Percentiles rank a stretch among this genome's conserved stretches.
Conservation (phyloP, 148 eudicot genomes). For the Arctostaphylos glauca region DNA sequence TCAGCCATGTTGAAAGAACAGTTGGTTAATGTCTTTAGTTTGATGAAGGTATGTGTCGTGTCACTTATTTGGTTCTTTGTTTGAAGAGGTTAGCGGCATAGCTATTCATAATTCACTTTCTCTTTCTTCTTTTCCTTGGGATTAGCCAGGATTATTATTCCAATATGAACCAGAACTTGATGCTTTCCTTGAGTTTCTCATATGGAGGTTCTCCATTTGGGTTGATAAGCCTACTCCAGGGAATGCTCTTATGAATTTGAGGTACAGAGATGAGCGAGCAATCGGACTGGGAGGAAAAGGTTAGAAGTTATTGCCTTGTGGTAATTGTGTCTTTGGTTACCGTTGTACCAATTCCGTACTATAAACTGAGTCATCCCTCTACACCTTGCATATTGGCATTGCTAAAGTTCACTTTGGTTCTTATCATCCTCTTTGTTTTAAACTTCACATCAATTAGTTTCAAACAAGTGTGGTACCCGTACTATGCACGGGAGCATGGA, state of each 20-base stretch:
- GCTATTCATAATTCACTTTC: slow-evolving; percentile 22
- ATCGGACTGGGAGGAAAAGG: slow-evolving; percentile 73
- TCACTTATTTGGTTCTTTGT: not conserved
- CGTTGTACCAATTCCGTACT: not conserved
- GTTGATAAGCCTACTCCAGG: slow-evolving; percentile 99
- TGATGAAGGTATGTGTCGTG: slow-evolving; percentile 66
- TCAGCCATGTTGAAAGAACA: slow-evolving; percentile 96
- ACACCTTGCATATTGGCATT: not conserved
- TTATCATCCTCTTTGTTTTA: not conserved
- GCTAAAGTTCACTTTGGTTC: not conserved
- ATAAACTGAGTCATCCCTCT: not conserved
- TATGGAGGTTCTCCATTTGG: slow-evolving; percentile 97
- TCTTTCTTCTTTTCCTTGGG: slow-evolving; percentile 44
- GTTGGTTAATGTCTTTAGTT: slow-evolving; percentile 80
- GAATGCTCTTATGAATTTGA: slow-evolving; percentile 86
- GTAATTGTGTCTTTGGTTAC: not conserved
- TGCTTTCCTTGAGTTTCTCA: slow-evolving; percentile 97
- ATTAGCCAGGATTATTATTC: slow-evolving; percentile 98
- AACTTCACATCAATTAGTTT: not conserved
- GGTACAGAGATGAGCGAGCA: slow-evolving; percentile 91
- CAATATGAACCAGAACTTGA: slow-evolving; percentile 97
- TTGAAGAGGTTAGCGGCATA: not conserved
- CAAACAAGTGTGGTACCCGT: too few species aligned
- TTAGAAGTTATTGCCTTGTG: slow-evolving; percentile 24
- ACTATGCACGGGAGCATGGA: too few species aligned